phyloP scores from a whole-genome alignment of 305 asterid species.

The Withania somnifera region DNA sequence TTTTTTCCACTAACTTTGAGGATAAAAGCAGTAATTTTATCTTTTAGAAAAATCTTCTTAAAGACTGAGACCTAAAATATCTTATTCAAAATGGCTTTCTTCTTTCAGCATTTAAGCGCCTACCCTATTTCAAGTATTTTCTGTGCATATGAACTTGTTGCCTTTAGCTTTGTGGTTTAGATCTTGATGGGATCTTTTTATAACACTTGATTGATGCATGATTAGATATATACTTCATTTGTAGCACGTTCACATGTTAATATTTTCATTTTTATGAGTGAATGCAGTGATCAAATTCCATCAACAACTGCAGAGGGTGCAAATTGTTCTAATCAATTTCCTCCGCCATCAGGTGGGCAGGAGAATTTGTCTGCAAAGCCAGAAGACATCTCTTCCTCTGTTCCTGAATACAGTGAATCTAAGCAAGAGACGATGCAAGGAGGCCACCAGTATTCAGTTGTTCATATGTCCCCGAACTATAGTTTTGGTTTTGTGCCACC shows the following conservation, averaged over 20 bases:
- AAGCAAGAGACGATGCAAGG: constrained; percentile 44
- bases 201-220: not conserved
- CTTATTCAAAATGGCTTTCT: not conserved
- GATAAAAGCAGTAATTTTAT: not conserved
- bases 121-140: not conserved
- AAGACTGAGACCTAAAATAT: not conserved
- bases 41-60: not conserved
- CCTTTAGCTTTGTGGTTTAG: not conserved
- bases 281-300: constrained; percentile 47
- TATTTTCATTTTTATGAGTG: not conserved
- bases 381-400: constrained; percentile 44
- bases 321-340: constrained; percentile 36
- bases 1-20: not conserved
- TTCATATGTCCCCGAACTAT: constrained; percentile 48
- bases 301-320: constrained; percentile 36
- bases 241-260: not conserved
- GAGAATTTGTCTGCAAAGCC: constrained; percentile 36
- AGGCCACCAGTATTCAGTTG: constrained; percentile 42
- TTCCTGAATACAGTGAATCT: constrained; percentile 41
- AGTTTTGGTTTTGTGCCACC: constrained; percentile 62
- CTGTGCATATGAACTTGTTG: not conserved
- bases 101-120: not conserved
- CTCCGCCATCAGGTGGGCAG: constrained; percentile 34
- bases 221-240: not conserved
- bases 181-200: not conserved